Evolutionary conservation across 31 red algal genomes (phyloP).

Genomic region (Endocladia muricata): DNA sequence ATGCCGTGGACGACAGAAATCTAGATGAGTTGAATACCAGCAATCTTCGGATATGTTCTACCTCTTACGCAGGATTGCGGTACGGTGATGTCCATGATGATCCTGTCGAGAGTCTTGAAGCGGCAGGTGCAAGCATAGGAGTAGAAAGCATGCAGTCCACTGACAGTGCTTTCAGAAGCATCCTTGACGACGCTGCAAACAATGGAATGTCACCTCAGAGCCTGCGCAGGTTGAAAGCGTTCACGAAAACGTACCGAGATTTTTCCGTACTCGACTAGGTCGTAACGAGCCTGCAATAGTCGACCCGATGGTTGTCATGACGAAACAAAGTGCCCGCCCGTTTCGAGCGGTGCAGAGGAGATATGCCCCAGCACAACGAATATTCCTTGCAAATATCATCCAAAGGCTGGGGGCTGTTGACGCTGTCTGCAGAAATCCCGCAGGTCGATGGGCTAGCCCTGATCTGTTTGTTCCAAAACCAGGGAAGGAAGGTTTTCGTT

Average conservation of each 20-base stretch:
- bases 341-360: conserved; percentile 6
- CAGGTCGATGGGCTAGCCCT: conserved; percentile 13
- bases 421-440: conserved; percentile 1
- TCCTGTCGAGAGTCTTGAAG: background rate
- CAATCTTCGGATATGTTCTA: background rate
- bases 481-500: background rate
- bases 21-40: background rate
- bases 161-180: background rate
- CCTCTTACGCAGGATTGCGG: conserved; percentile 4
- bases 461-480: conserved; percentile 24
- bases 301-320: background rate
- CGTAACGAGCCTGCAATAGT: background rate
- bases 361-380: conserved; percentile 12
- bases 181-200: background rate
- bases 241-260: background rate
- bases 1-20: background rate
- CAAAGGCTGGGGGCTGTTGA: background rate
- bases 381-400: conserved; percentile 4
- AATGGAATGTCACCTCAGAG: background rate
- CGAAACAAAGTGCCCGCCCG: background rate
- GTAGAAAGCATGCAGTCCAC: background rate
- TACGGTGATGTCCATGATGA: background rate
- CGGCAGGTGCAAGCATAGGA: background rate
- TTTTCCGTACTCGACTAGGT: conserved; percentile 19
- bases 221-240: background rate